Percentiles rank a stretch among this genome's conserved stretches.
phyloP scores from a whole-genome alignment of 176 grass and related monocot genomes.

The Aegilops bicornis region DNA sequence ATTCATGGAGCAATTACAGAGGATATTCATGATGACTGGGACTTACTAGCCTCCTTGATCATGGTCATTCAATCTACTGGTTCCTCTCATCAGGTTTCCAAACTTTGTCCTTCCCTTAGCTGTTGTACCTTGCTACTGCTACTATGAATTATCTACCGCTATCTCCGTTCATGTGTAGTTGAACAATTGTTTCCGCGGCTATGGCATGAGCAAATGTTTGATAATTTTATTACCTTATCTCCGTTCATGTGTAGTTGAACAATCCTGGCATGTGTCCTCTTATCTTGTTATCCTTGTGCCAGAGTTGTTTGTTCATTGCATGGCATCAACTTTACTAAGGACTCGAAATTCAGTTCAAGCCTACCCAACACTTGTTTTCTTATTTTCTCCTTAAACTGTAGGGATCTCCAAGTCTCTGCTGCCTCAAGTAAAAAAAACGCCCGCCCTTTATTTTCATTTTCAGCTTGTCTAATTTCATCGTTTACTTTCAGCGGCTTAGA shows the following conservation, averaged over 20 bases:
- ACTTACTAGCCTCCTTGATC: neutral
- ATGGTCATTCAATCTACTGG: neutral
- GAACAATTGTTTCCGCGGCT: neutral
- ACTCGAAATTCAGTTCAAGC: neutral
- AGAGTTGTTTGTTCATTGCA: neutral
- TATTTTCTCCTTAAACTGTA: neutral
- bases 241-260: neutral
- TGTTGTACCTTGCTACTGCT: neutral
- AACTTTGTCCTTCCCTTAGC: neutral
- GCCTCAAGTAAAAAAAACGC: neutral
- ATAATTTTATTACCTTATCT: neutral
- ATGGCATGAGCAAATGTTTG: neutral
- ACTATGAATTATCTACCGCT: neutral
- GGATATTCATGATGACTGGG: neutral
- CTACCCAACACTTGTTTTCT: neutral
- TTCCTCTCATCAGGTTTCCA: neutral
- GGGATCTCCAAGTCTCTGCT: neutral
- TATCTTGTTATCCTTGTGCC: neutral
- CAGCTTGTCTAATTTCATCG: neutral
- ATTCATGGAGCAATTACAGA: neutral
- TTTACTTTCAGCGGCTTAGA: neutral
- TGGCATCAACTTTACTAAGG: neutral
- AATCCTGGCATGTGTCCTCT: neutral
- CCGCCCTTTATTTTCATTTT: neutral
- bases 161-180: no score